phyloP scores from a whole-genome alignment of 2,329 filamentous ascomycete species.

The Pseudogymnoascus sp. region DNA sequence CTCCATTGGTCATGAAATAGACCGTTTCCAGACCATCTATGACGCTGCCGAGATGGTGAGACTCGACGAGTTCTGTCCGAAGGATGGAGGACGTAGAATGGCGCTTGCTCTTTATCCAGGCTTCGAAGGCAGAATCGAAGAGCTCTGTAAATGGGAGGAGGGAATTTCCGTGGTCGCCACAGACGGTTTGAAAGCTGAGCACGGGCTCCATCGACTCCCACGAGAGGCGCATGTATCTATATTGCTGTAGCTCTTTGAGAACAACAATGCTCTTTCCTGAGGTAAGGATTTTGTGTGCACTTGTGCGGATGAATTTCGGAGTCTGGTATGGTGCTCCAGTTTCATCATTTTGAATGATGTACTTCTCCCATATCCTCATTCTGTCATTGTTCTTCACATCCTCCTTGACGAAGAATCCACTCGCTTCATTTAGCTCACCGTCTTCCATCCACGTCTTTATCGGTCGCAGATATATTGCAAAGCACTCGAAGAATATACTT shows the following conservation, averaged over 20 bases:
- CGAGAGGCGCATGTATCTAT: slow-evolving; percentile 30
- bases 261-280: slow-evolving; percentile 84
- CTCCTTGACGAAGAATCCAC: slow-evolving; percentile 67
- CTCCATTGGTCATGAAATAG: slow-evolving; percentile 70
- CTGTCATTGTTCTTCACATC: slow-evolving; percentile 50
- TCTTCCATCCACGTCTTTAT: slow-evolving; percentile 78
- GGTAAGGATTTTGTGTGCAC: slow-evolving; percentile 66
- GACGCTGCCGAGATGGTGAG: slow-evolving; percentile 57
- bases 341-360: slow-evolving; percentile 52
- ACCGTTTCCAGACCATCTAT: slow-evolving; percentile 61
- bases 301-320: slow-evolving; percentile 65
- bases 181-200: slow-evolving; percentile 51
- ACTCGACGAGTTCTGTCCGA: slow-evolving; percentile 55
- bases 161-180: slow-evolving; percentile 34
- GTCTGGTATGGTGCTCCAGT: slow-evolving; percentile 52
- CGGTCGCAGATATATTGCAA: slow-evolving; percentile 72
- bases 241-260: slow-evolving; percentile 59
- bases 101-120: slow-evolving; percentile 71
- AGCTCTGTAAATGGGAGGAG: slow-evolving; percentile 65
- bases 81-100: slow-evolving; percentile 59
- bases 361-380: slow-evolving; percentile 30
- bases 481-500: slow-evolving; percentile 68
- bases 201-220: slow-evolving; percentile 32
- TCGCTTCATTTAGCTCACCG: slow-evolving; percentile 57
- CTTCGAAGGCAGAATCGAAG: slow-evolving; percentile 61